Evolutionary conservation across 2,329 filamentous ascomycete species (phyloP), one percentile per base, ranked within the genome.

Genomic region (Lasiodiplodia gonubiensis): DNA sequence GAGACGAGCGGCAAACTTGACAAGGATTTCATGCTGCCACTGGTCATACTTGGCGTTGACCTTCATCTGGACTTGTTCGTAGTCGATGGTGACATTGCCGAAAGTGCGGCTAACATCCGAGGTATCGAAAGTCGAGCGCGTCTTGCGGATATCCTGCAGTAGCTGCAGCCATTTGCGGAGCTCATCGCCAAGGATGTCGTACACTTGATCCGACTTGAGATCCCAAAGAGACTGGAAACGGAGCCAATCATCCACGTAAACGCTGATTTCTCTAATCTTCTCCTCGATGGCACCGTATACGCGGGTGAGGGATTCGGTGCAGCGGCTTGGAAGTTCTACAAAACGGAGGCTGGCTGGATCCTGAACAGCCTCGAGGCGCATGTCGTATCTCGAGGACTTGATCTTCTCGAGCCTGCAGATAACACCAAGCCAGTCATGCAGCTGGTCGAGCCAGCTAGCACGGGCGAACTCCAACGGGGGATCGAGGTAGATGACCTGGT

Each of bases 1-100:
- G 54, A 99, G 90, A 67, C 95, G 92, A 67, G 87, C 86, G 46
- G 93, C 95, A 79, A 99, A 99, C 77, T 97, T 97, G 72, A 92
- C 88, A 46, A 98, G 85, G 66, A 99, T 97, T 71, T 99, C 95
- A 74, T 97, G 93, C 79, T 99, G 95, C 95, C 96, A 99, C 78
- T 98, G 94, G 76, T 99, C 96, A 77, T 99, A 99, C 79, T 98
- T 99, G 73, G 93, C 93, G 74, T 98, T 99, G 78, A 99, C 95
- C 80, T 97, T 97, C 67, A 94, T 93, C 80, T 99, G 96, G 0
- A 99, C 95, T 79, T 99, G 96, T 74, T 98, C 95, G 75, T 99
- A 99, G 78, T 99, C 94, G 74, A 99, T 93, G 4, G 91, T 93
- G 65, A 98, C 89, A 78, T 97, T 94, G 4, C 95, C 95, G 76